A percentile compares a stretch with the other conserved stretches of the same genome.
phyloP scores from a whole-genome alignment of 192 early-diverging fungal species.

The Coemansia sp. region DNA sequence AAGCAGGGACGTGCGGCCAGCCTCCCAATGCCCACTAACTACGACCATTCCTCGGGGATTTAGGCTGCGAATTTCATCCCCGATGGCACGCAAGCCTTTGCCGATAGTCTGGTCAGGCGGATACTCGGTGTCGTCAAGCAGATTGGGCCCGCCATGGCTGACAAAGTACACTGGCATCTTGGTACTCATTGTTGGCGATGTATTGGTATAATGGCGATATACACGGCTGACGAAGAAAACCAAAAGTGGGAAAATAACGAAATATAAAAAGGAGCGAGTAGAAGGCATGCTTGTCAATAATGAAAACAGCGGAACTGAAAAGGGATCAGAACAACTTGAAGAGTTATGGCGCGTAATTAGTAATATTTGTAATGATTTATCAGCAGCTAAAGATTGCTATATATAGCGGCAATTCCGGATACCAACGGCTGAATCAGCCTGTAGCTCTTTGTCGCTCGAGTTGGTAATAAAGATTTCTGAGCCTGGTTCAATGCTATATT shows the following conservation, averaged over 20 bases:
- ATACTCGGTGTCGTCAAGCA: constrained; percentile 32
- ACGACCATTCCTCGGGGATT: constrained; percentile 62
- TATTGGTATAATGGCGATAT: not conserved
- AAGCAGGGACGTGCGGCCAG: constrained; percentile 35
- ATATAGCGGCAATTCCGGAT: no score
- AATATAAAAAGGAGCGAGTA: not conserved
- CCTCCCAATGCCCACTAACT: constrained; percentile 70
- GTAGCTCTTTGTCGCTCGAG: constrained; percentile 35
- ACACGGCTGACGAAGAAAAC: constrained; percentile 2
- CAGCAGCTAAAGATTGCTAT: no score
- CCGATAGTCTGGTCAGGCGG: constrained; percentile 17
- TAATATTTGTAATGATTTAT: no score
- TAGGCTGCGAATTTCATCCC: constrained; percentile 36
- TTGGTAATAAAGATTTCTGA: constrained; percentile 62
- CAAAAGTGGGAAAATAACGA: constrained; percentile 2
- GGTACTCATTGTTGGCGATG: not conserved
- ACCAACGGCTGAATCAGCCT: constrained; percentile 60
- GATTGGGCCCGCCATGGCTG: constrained; percentile 45
- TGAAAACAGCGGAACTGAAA: no score
- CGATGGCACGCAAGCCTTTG: constrained; percentile 37
- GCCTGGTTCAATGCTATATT: constrained; percentile 66
- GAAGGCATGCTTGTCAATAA: not conserved
- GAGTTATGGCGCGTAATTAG: no score
- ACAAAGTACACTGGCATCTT: constrained; percentile 44
- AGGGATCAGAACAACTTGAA: no score